These are phyloP conservation scores for Coemansia sp. DNA, from an alignment of 192 early-diverging fungal genomes.

Conservation along the genomic window DNA sequence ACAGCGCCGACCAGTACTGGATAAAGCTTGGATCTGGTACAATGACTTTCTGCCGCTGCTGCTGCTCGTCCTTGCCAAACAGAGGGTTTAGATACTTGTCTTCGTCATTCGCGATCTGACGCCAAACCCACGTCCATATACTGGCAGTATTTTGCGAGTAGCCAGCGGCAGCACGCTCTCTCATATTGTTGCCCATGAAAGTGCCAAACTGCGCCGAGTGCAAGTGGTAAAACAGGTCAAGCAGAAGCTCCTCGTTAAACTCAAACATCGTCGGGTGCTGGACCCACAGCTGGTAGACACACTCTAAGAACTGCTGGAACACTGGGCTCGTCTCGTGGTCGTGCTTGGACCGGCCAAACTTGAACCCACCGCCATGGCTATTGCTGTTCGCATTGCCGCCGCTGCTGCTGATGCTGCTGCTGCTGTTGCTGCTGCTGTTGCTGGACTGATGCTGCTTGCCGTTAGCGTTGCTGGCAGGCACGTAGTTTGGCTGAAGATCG, in stretches of 20 bases:
- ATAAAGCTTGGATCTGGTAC: constrained; percentile 37
- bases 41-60: constrained; percentile 7
- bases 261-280: constrained; percentile 92
- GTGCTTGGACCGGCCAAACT: constrained; percentile 51
- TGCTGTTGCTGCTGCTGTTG: neutral
- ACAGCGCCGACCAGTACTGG: constrained; percentile 55
- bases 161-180: constrained; percentile 65
- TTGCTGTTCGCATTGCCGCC: neutral
- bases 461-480: neutral
- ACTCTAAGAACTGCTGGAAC: constrained; percentile 98
- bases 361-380: constrained; percentile 23
- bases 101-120: neutral
- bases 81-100: constrained; percentile 23
- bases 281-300: constrained; percentile 88
- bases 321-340: constrained; percentile 89
- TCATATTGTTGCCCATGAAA: constrained; percentile 90
- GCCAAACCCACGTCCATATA: constrained; percentile 81
- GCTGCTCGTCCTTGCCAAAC: constrained; percentile 1
- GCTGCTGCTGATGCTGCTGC: neutral
- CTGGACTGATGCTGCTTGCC: neutral
- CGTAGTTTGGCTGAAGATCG: constrained; percentile 39
- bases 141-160: constrained; percentile 57
- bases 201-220: constrained; percentile 95
- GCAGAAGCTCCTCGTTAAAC: constrained; percentile 84
- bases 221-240: constrained; percentile 81